phyloP scores from a whole-genome alignment of 371 early-diverging fungal genomes.

The Saksenaea vasiformis region DNA sequence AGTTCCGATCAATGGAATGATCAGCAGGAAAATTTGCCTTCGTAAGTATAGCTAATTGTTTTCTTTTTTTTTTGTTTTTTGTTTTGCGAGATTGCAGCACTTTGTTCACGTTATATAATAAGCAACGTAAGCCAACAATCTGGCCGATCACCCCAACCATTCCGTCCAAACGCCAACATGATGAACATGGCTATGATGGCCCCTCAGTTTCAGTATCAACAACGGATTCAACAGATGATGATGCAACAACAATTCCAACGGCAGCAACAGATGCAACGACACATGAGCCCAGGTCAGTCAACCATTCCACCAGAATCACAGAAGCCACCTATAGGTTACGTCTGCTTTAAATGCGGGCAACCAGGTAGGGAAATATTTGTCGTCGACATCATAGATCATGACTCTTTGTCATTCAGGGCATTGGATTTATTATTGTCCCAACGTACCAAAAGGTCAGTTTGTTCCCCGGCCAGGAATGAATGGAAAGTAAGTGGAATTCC shows the following conservation, averaged over 20 bases:
- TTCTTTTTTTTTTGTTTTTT: too few relatives aligned
- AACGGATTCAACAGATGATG: conserved; percentile 39
- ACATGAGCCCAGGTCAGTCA: conserved; percentile 23
- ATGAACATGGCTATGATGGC: conserved; percentile 45
- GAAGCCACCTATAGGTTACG: conserved; percentile 51
- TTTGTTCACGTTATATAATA: not conserved
- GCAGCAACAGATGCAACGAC: conserved; percentile 38
- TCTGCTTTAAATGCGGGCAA: conserved; percentile 53
- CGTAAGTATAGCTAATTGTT: conserved; percentile 12
- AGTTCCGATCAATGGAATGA: conserved; percentile 27
- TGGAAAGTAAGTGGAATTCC: conserved; percentile 20
- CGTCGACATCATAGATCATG: not conserved
- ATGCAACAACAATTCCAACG: conserved; percentile 41
- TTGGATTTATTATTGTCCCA: conserved; percentile 60
- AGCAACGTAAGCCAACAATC: conserved; percentile 10
- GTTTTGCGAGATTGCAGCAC: not conserved
- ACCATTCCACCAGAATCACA: conserved; percentile 50
- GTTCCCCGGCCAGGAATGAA: conserved; percentile 38
- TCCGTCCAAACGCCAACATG: conserved; percentile 27
- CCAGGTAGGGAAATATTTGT: conserved; percentile 33
- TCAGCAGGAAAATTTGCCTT: conserved; percentile 24
- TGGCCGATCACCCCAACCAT: conserved; percentile 22
- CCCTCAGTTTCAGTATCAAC: conserved; percentile 39
- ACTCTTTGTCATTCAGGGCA: conserved; percentile 27
- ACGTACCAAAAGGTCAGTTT: conserved; percentile 50